Base-by-base conservation (phyloP, 2,329 filamentous ascomycete genomes). In the Colletotrichum sp. region DNA sequence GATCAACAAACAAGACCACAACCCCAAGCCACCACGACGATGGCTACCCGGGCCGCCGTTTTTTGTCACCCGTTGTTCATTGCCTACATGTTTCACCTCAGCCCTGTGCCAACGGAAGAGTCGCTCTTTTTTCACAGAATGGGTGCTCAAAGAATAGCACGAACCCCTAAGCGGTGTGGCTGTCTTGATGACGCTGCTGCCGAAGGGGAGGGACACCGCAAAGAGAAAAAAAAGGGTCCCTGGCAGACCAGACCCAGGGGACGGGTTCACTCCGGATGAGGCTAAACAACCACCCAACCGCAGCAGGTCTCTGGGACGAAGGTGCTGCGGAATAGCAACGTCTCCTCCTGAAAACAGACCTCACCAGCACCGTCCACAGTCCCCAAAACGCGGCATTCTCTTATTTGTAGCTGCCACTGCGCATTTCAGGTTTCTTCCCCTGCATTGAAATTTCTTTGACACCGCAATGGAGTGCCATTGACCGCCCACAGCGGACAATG, bases 241-340 rank as follows among this genome's bases (percentile, higher is more conserved):
- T 65, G 60, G 48, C 57, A 39, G 43, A 28, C 52, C 34, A 63
- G 65, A 52, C 43, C 43, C 43, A 52, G 43, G 43, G 43, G 43
- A 52, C 43, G 73, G 69, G 70, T 43, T 34, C 32, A 32, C 63
- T 43, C 39, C 64, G 64, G 64, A 75, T 75, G 70, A 75, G 73
- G 73, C 73, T 75, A 75, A 73, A 68, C 57, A 72, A 68, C 64
- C 39, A 73, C 72, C n/a, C 43, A 52, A 61, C 61, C 60, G 14
- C 69, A 73, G 70, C 73, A 73, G 70, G 73, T 59, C 67, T 60
- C 36, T 24, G 48, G 21, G 21, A 28, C 55, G 21, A 18, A 59
- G 55, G 48, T 16, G 68, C 55, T 67, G 30, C 72, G 21, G 57
- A 34, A 55, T 60, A 63, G 36, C 48, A 39, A 55, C 24, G 71